A percentile compares a stretch with the other conserved stretches of the same genome.
Evolutionary conservation across 192 early-diverging fungal species (phyloP).

Genomic region (Paraglomus brasilianum): DNA sequence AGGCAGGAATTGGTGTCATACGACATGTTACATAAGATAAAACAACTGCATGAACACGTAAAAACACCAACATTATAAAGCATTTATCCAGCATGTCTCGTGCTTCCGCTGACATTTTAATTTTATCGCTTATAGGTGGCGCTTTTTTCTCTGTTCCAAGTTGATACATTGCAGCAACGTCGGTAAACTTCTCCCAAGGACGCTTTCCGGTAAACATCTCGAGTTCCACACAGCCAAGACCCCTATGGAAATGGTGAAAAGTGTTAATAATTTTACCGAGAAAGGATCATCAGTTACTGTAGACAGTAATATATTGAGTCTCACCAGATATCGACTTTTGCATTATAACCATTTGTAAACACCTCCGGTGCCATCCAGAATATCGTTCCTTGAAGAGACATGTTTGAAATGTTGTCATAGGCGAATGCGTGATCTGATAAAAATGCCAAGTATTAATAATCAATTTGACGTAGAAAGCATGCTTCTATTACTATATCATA

Average conservation of each 20-base stretch:
- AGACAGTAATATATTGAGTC: not conserved
- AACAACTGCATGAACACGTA: not conserved
- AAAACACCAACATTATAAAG: constrained; percentile 63
- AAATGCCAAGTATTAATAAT: constrained; percentile 4
- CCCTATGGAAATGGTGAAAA: constrained; percentile 31
- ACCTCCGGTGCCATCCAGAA: constrained; percentile 99
- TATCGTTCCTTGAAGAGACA: constrained; percentile 71
- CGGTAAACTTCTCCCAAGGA: constrained; percentile 66
- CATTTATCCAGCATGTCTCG: constrained; percentile 72
- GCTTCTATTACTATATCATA: not conserved
- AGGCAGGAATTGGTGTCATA: not conserved
- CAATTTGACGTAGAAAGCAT: constrained; percentile 33
- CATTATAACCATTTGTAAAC: constrained; percentile 76
- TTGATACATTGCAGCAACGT: constrained; percentile 59
- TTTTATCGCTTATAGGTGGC: constrained; percentile 73
- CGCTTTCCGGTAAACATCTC: constrained; percentile 93
- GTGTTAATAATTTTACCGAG: too few species aligned
- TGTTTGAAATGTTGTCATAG: constrained; percentile 46
- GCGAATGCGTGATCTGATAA: constrained; percentile 15
- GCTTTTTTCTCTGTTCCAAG: constrained; percentile 72
- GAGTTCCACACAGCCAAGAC: constrained; percentile 82
- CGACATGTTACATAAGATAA: not conserved
- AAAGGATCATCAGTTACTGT: not conserved
- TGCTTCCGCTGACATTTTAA: constrained; percentile 61
- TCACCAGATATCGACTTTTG: constrained; percentile 93